Conservation (phyloP, 768 basidiomycete genomes). For the Piloderma croceum region DNA sequence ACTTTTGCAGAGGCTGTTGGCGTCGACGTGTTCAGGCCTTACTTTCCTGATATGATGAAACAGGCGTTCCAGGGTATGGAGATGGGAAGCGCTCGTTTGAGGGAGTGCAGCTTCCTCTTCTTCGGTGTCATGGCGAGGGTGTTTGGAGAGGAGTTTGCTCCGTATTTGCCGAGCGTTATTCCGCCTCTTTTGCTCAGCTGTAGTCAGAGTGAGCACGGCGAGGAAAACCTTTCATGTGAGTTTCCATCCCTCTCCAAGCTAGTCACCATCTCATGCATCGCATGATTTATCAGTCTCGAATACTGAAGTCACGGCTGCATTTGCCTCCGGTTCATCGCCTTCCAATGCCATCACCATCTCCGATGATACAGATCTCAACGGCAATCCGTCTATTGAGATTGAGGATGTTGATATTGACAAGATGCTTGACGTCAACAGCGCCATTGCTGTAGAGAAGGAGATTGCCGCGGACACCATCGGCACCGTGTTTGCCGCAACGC, state of each 20-base stretch:
- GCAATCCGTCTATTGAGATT: conserved; percentile 55
- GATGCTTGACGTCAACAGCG: conserved; percentile 88
- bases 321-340: conserved; percentile 66
- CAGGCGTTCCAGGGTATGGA: conserved; percentile 88
- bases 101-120: conserved; percentile 97
- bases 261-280: conserved; percentile 1
- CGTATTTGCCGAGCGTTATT: conserved; percentile 80
- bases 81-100: conserved; percentile 78
- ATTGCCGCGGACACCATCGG: conserved; percentile 96
- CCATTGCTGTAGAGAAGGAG: conserved; percentile 98
- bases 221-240: conserved; percentile 45
- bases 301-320: conserved; percentile 51
- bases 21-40: conserved; percentile 88
- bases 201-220: conserved; percentile 77
- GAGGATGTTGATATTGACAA: conserved; percentile 84
- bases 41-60: conserved; percentile 94
- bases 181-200: conserved; percentile 80
- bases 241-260: conserved; percentile 2
- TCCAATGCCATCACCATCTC: conserved; percentile 61
- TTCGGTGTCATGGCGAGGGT: conserved; percentile 98
- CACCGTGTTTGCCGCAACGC: conserved; percentile 78
- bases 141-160: conserved; percentile 89
- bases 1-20: conserved; percentile 98
- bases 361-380: conserved; percentile 49
- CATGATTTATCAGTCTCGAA: conserved; percentile 37